Evolutionary conservation across 1,139 yeast species (phyloP), one percentile per base, ranked within the genome.

Genomic region (Suhomyces chickasaworum): DNA sequence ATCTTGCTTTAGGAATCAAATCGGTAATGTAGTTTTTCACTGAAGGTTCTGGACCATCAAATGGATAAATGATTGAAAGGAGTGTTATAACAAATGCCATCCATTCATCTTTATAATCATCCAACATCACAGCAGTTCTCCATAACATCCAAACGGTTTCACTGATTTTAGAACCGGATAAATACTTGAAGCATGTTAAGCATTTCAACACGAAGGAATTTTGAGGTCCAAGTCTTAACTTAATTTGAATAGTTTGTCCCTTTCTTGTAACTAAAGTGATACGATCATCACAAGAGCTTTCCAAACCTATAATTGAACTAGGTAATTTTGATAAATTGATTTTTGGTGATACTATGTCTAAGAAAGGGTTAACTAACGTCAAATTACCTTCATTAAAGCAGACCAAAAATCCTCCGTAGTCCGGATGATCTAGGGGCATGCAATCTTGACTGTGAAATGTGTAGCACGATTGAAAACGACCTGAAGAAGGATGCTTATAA

Each of bases 101-200:
- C 91, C 93, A 86, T 40, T 86, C 89, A 52, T 75, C 70, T 18
- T 62, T 70, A 15, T 61, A 51, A 3, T 67, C 69, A 32, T 71
- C 71, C 13, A 77, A 53, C 48, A 78, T 66, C 21, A 74, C 61
- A 0, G 87, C 81, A 0, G 84, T 65, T 32, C 86, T 69, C 93
- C 95, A 88, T 4, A 78, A 65, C 49, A 83, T 68, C 80, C 84
- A 75, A 27, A 86, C 67, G 16, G 76, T 73, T 54, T 82, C 85
- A 55, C 75, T 77, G 3, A 81, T 73, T 44, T 75, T 75, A 1
- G 85, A 72, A 7, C 86, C 87, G 3, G 86, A 75, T 18, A 86
- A 61, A 50, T 77, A 75, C 45, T 72, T 73, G 54, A 86, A 76
- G 7, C 82, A 71, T 17, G 68, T 64, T 21, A 84, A 64, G 40